Evolutionary conservation across 2,329 filamentous ascomycete genomes (phyloP).

Genomic region (Talaromyces islandicus): DNA sequence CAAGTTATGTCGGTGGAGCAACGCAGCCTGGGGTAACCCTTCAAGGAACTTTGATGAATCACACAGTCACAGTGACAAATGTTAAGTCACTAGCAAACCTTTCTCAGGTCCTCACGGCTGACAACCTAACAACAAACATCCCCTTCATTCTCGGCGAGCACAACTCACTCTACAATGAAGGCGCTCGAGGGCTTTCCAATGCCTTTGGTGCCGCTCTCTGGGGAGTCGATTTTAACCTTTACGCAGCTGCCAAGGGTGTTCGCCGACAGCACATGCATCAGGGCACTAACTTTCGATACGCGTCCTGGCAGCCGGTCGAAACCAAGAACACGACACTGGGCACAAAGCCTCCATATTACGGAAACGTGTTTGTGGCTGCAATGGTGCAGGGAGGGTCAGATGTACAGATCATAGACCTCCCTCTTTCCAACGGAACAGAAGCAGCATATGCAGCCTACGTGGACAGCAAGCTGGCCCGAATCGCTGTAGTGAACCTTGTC

Average conservation of each 20-base stretch:
- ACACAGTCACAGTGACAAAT: not conserved
- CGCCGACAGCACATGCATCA: slow-evolving; percentile 8
- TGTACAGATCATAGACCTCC: slow-evolving; percentile 3
- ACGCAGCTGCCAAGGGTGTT: slow-evolving; percentile 2
- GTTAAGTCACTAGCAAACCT: not conserved
- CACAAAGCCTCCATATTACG: slow-evolving; percentile 9
- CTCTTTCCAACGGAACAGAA: slow-evolving; percentile 9
- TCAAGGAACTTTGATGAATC: slow-evolving; percentile 8
- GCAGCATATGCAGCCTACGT: slow-evolving; percentile 9
- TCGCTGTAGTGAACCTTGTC: slow-evolving; percentile 7
- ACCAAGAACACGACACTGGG: slow-evolving; percentile 3
- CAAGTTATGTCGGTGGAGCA: slow-evolving; percentile 7
- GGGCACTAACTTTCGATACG: slow-evolving; percentile 5
- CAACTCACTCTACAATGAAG: slow-evolving; percentile 9
- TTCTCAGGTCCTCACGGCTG: not conserved
- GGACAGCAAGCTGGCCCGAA: slow-evolving; percentile 1
- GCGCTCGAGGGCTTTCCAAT: slow-evolving; percentile 9
- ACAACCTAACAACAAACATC: slow-evolving; percentile 1
- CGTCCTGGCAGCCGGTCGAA: slow-evolving; percentile 5
- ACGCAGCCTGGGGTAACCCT: slow-evolving; percentile 5
- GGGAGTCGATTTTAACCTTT: slow-evolving; percentile 8
- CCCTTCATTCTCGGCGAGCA: slow-evolving; percentile 8
- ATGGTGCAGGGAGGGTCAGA: slow-evolving; percentile 6
- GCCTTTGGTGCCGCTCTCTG: slow-evolving; percentile 11
- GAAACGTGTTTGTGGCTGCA: slow-evolving; percentile 8